Evolutionary conservation across 768 basidiomycete species (phyloP).

Genomic region (Mycena olivaceomarginata): DNA sequence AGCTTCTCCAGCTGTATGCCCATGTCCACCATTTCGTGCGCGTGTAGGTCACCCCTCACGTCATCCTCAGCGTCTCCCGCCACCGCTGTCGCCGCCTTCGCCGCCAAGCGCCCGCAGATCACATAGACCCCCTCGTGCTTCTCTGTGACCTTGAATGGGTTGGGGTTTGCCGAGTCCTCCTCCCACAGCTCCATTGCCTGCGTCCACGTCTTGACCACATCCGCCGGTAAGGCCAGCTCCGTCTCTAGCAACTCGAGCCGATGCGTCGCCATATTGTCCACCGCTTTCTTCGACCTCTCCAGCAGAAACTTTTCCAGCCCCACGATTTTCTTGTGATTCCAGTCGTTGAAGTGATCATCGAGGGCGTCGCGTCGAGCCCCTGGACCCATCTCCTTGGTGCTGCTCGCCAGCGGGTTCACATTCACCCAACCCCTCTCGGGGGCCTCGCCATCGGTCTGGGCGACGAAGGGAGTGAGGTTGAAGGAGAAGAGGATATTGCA

Average conservation of each 20-base stretch:
- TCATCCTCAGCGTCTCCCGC: neutral
- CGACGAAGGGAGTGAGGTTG: conserved; percentile 54
- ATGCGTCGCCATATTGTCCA: neutral
- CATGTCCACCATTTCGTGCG: conserved; percentile 3
- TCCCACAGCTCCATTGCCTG: conserved; percentile 20
- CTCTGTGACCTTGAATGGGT: conserved; percentile 9
- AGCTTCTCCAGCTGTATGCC: conserved; percentile 18
- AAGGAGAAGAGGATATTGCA: conserved; percentile 47
- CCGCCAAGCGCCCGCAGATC: neutral
- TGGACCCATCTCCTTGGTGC: conserved; percentile 62
- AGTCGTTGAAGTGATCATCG: conserved; percentile 33
- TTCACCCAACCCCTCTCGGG: conserved; percentile 55
- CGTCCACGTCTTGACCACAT: neutral
- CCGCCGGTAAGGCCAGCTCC: neutral
- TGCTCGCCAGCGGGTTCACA: conserved; percentile 53
- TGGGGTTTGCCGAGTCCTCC: neutral
- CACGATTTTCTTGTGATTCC: conserved; percentile 36
- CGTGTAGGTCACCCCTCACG: conserved; percentile 10
- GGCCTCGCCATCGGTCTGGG: conserved; percentile 58
- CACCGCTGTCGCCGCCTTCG: neutral
- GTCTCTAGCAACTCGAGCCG: conserved; percentile 1
- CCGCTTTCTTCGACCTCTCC: conserved; percentile 11
- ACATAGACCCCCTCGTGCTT: neutral
- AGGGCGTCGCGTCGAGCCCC: conserved; percentile 22
- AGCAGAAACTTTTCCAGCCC: conserved; percentile 11